Conservation (phyloP, 441 rosid species). For the Pelargonium citronellum region DNA sequence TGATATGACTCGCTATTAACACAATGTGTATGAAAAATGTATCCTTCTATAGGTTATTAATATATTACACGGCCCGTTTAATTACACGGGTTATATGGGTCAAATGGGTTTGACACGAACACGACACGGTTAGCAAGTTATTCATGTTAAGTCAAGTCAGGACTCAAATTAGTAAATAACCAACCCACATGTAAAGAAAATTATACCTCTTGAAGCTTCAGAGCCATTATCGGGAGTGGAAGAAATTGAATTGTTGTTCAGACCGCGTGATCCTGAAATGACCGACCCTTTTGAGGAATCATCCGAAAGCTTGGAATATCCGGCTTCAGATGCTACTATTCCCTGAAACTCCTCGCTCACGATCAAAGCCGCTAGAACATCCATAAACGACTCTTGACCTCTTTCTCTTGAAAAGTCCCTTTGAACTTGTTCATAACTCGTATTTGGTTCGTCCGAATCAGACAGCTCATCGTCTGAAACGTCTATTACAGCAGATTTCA, state of each 20-base stretch:
- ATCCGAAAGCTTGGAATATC: slow-evolving; percentile 39
- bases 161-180: too few relatives aligned
- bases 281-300: slow-evolving; percentile 33
- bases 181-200: background rate
- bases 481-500: slow-evolving; percentile 40
- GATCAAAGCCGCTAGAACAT: slow-evolving; percentile 82
- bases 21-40: too few relatives aligned
- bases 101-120: too few relatives aligned
- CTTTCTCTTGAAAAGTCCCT: slow-evolving; percentile 35
- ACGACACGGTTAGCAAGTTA: too few relatives aligned
- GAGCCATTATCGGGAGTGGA: slow-evolving; percentile 32
- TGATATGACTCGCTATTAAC: too few relatives aligned
- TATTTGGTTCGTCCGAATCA: slow-evolving; percentile 54
- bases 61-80: too few relatives aligned
- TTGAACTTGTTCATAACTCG: slow-evolving; percentile 28
- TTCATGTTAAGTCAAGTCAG: too few relatives aligned
- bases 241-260: slow-evolving; percentile 29
- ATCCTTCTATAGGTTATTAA: too few relatives aligned
- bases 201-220: slow-evolving; percentile 32
- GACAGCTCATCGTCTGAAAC: slow-evolving; percentile 69
- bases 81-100: too few relatives aligned
- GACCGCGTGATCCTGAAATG: slow-evolving; percentile 28
- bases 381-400: slow-evolving; percentile 83
- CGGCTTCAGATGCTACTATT: slow-evolving; percentile 85
- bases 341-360: slow-evolving; percentile 95